phyloP scores from a whole-genome alignment of 257 asterid genomes.

The Rubia yunnanensis region DNA sequence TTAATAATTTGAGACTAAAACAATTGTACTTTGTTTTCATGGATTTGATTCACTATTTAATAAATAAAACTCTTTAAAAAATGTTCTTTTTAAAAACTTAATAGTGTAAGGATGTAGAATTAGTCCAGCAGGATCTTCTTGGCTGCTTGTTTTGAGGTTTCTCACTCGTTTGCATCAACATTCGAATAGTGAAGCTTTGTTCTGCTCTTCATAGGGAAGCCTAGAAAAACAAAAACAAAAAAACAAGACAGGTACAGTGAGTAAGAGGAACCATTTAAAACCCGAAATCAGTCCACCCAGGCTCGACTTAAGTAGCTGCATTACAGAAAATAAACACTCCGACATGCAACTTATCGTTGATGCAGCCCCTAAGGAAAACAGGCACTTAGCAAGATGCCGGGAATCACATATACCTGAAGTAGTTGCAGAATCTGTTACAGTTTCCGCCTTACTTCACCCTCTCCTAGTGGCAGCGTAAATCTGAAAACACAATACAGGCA shows the following conservation, averaged over 20 bases:
- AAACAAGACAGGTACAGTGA: not conserved
- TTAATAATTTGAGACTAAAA: no score
- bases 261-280: not conserved
- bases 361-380: no score
- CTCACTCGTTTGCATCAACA: not conserved
- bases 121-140: not conserved
- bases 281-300: no score
- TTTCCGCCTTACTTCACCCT: not conserved
- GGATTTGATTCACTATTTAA: not conserved
- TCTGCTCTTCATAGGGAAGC: not conserved
- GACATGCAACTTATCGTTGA: no score
- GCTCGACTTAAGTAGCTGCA: no score
- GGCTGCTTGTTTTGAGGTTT: not conserved
- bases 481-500: not conserved
- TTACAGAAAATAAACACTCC: no score
- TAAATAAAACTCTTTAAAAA: no score
- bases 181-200: not conserved
- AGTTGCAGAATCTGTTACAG: not conserved
- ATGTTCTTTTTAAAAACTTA: no score
- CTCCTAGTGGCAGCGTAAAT: not conserved
- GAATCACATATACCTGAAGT: not conserved
- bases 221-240: not conserved
- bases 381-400: not conserved
- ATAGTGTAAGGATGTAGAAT: not conserved
- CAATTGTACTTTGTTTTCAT: not conserved